Evolutionary conservation across 2,329 filamentous ascomycete species (phyloP), one percentile per base, ranked within the genome.

Genomic region (Conoideocrella luteorostrata): DNA sequence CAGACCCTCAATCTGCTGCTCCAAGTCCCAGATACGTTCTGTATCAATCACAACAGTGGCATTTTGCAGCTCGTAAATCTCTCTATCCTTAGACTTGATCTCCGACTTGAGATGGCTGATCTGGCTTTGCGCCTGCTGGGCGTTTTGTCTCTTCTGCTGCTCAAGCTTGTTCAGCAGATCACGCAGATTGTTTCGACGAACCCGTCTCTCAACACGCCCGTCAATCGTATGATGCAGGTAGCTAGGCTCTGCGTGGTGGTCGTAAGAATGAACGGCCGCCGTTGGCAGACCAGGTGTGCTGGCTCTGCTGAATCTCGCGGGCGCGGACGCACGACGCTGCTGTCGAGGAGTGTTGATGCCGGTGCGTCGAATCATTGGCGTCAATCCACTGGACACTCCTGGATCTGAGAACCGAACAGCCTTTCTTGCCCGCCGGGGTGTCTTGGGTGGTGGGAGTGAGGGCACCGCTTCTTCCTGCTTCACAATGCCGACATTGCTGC

Each of bases 331-430:
- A 18, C 74, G 68, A 5, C 72, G 45, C 28, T 24, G 68, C 12
- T 65, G 65, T 29, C 67, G 43, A 42, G 60, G 51, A 45, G 56
- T 59, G 55, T 51, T 39, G 46, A 81, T 64, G 1, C 68, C 68
- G 0, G 78, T 68, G 17, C 76, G 71, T 29, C 67, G 66, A 34
- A 82, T 62, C 63, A 80, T 74, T 1, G 79, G 78, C 1, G 79
- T 82, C 22, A 82, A 59, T 2, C 78, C 78, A 1, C 72, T 78
- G 2, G 70, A 66, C 29, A 62, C 47, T 0, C 74, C 76, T 7
- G 76, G 75, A 32, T 81, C 77, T 0, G 78, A 82, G 60, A 81
- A 80, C 29, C 78, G 74, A 18, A 80, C 76, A 45, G 67, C 66
- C 50, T 74, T 75, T 52, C 68, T 74, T 2, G 46, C 43, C 24